These are phyloP conservation scores for Noccaea caerulescens DNA, from an alignment of 345 rosid genomes.

Conservation along the genomic window DNA sequence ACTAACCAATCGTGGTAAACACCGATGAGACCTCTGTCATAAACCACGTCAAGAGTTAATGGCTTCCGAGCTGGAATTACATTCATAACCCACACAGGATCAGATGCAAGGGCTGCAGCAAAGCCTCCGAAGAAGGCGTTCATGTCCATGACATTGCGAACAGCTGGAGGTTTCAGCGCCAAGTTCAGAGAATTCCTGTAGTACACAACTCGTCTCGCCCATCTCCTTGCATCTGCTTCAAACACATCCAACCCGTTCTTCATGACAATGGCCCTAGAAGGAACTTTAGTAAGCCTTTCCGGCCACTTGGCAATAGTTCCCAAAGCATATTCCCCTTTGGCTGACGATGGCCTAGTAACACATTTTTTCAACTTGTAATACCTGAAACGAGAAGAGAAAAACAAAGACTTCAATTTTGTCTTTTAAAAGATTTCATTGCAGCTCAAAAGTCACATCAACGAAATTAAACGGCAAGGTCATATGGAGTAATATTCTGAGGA, in stretches of 20 bases:
- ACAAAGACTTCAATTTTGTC: slow-evolving; percentile 16
- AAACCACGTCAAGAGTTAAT: slow-evolving; percentile 72
- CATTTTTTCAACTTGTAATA: slow-evolving; percentile 78
- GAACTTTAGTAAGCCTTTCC: slow-evolving; percentile 68
- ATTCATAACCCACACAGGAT: slow-evolving; percentile 97
- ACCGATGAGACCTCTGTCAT: slow-evolving; percentile 91
- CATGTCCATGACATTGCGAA: slow-evolving; percentile 94
- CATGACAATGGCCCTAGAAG: slow-evolving; percentile 66
- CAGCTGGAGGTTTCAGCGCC: slow-evolving; percentile 72
- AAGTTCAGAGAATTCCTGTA: slow-evolving; percentile 56
- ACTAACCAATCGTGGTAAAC: slow-evolving; percentile 85
- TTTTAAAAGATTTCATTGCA: not conserved
- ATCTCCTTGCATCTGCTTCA: slow-evolving; percentile 84
- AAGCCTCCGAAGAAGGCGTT: slow-evolving; percentile 94
- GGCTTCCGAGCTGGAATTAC: slow-evolving; percentile 82
- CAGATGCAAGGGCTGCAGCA: slow-evolving; percentile 80
- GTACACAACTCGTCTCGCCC: slow-evolving; percentile 87
- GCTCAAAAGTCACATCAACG: slow-evolving; percentile 14
- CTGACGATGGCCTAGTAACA: slow-evolving; percentile 61
- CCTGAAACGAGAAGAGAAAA: slow-evolving; percentile 51
- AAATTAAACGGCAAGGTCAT: slow-evolving; percentile 2
- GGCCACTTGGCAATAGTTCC: slow-evolving; percentile 84
- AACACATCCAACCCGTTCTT: slow-evolving; percentile 82
- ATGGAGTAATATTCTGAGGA: slow-evolving; percentile 8
- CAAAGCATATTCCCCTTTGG: slow-evolving; percentile 66